Evolutionary conservation across 2,329 filamentous ascomycete species (phyloP).

Genomic region (Fusarium multiceps): DNA sequence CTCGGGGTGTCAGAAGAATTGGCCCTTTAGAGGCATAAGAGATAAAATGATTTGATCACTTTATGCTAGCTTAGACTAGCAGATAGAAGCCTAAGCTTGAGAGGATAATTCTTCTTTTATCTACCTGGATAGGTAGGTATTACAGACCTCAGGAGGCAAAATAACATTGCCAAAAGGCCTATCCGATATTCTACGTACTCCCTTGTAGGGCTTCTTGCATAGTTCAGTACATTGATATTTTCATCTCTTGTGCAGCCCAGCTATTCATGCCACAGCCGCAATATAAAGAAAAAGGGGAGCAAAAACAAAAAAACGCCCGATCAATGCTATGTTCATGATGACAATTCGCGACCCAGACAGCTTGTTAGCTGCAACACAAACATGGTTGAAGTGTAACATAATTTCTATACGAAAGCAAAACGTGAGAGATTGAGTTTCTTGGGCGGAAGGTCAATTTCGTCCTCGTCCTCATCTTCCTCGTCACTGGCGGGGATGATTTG

Average conservation of each 20-base stretch:
- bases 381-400: neutral
- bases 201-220: slow-evolving; percentile 8
- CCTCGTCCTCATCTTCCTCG: slow-evolving; percentile 55
- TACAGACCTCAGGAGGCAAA: slow-evolving; percentile 10
- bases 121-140: slow-evolving; percentile 1
- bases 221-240: slow-evolving; percentile 23
- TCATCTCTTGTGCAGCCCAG: slow-evolving; percentile 13
- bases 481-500: slow-evolving; percentile 66
- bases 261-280: slow-evolving; percentile 15
- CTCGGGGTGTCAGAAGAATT: no score
- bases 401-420: slow-evolving; percentile 55
- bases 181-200: slow-evolving; percentile 27
- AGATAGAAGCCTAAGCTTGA: no score
- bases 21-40: no score
- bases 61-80: no score
- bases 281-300: slow-evolving; percentile 7
- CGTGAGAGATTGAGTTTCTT: slow-evolving; percentile 60
- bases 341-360: slow-evolving; percentile 1
- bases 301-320: slow-evolving; percentile 23
- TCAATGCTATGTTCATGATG: slow-evolving; percentile 29
- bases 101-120: no score
- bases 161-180: slow-evolving; percentile 33
- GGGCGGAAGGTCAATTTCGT: slow-evolving; percentile 48
- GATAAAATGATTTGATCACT: no score
- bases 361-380: neutral